phyloP scores from a whole-genome alignment of 2,329 filamentous ascomycete species.

The Orbilia javanica region DNA sequence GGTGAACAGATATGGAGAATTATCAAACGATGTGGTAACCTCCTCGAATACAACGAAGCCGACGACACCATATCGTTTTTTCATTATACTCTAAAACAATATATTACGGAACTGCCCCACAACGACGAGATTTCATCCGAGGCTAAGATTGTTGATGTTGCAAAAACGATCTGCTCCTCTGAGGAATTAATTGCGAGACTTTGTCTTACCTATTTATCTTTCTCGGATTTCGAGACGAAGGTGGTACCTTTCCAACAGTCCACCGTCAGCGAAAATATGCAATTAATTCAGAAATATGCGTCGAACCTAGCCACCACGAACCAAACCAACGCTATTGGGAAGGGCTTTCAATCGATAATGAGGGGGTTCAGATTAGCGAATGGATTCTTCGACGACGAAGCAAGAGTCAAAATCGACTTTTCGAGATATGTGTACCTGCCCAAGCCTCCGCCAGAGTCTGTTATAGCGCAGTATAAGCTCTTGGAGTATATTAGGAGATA shows the following conservation, averaged over 20 bases:
- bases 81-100: conserved; percentile 48
- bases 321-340: neutral
- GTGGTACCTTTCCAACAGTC: conserved; percentile 25
- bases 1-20: conserved; percentile 18
- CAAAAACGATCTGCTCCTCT: neutral
- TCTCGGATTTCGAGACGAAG: conserved; percentile 41
- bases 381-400: conserved; percentile 13
- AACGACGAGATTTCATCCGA: neutral
- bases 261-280: conserved; percentile 28
- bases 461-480: conserved; percentile 32
- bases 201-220: conserved; percentile 35
- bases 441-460: conserved; percentile 1
- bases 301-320: neutral
- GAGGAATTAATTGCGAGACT: neutral
- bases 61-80: conserved; percentile 40
- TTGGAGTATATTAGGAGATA: conserved; percentile 20
- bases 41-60: conserved; percentile 33
- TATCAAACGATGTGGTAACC: conserved; percentile 46
- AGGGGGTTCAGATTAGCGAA: conserved; percentile 34
- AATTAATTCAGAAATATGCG: conserved; percentile 34
- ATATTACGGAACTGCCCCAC: conserved; percentile 30
- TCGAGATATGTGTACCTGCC: conserved; percentile 24
- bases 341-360: conserved; percentile 19
- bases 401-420: conserved; percentile 20
- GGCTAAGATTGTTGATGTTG: neutral